Evolutionary conservation across 306 rosid genomes (phyloP), one percentile per base, ranked within the genome.

Genomic region (Geum urbanum): DNA sequence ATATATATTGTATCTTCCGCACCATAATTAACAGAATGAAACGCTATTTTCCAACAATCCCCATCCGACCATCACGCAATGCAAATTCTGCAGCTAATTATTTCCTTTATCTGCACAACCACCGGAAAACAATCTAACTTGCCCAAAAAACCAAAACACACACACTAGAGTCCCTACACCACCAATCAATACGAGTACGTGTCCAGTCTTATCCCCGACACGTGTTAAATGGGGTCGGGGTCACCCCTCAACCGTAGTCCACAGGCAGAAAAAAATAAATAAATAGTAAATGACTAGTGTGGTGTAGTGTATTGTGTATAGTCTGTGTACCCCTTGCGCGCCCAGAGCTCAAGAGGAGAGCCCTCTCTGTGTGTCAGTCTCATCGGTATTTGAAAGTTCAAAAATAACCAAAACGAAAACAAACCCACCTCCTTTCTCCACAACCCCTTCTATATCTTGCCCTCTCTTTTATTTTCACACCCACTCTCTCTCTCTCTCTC

Each of bases 311-410:
- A 2, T 2, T 27, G 32, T 2, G n/a, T n/a, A n/a, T n/a, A n/a
- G n/a, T n/a, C n/a, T n/a, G n/a, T 24, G 13, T 0, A 4, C 67
- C 65, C n/a, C 64, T 72, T 72, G 85, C 85, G 80, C 84, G 92
- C 88, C 68, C 77, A 66, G 64, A 22, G 71, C 7, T 5, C 32
- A 27, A 27, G 32, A 27, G 2, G 32, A 27, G 2, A 27, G 32
- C 32, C 32, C 1, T 2, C 18, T 7, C 56, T 8, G 62, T 14
- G 3, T 72, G 57, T 80, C 72, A 24, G 79, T 54, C 16, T 65
- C 16, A 48, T 74, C 57, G 62, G 57, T 77, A 71, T 85, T 88
- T 85, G 88, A 88, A 88, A 53, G 85, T 88, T 83, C 88, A 88
- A 88, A 88, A 72, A n/a, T 8, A 64, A 9, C 55, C 18, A 32